A percentile compares a stretch with the other conserved stretches of the same genome.
Conservation (phyloP, 768 basidiomycete genomes). For the Agrocybe praecox region DNA sequence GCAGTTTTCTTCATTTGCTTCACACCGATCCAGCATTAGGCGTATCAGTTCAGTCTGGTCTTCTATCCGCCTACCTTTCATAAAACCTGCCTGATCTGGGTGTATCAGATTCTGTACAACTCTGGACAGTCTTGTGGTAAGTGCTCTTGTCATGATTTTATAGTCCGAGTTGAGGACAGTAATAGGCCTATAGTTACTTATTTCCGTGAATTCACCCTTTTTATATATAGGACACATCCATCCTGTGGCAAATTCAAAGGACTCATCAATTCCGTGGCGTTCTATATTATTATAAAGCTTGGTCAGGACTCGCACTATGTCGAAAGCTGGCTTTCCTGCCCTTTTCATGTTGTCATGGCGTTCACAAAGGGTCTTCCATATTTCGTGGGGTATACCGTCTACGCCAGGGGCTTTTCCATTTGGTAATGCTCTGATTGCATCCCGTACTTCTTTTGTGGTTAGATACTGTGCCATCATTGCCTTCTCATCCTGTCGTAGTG, state of each 20-base stretch:
- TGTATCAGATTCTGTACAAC: slow-evolving; percentile 26
- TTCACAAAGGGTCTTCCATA: slow-evolving; percentile 14
- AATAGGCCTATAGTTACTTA: slow-evolving; percentile 40
- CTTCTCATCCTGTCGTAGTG: neutral
- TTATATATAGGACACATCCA: slow-evolving; percentile 47
- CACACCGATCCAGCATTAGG: slow-evolving; percentile 23
- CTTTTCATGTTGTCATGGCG: neutral
- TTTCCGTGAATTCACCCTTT: slow-evolving; percentile 32
- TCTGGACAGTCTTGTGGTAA: slow-evolving; percentile 20
- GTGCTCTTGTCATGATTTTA: slow-evolving; percentile 30
- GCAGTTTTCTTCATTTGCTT: slow-evolving; percentile 26
- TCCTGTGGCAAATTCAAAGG: slow-evolving; percentile 25
- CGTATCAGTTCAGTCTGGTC: slow-evolving; percentile 34
- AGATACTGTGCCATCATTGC: neutral
- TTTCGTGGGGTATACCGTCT: slow-evolving; percentile 18
- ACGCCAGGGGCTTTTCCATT: slow-evolving; percentile 19
- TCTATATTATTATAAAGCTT: slow-evolving; percentile 29
- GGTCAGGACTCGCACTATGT: slow-evolving; percentile 11
- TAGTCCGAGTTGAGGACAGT: slow-evolving; percentile 39
- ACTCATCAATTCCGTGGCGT: slow-evolving; percentile 13
- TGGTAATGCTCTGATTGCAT: slow-evolving; percentile 7
- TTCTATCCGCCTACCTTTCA: slow-evolving; percentile 29
- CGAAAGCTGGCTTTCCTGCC: slow-evolving; percentile 8
- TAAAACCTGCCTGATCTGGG: slow-evolving; percentile 39
- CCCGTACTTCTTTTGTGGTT: neutral